phyloP scores from a whole-genome alignment of 2,329 filamentous ascomycete genomes.

The Monascus ruber region DNA sequence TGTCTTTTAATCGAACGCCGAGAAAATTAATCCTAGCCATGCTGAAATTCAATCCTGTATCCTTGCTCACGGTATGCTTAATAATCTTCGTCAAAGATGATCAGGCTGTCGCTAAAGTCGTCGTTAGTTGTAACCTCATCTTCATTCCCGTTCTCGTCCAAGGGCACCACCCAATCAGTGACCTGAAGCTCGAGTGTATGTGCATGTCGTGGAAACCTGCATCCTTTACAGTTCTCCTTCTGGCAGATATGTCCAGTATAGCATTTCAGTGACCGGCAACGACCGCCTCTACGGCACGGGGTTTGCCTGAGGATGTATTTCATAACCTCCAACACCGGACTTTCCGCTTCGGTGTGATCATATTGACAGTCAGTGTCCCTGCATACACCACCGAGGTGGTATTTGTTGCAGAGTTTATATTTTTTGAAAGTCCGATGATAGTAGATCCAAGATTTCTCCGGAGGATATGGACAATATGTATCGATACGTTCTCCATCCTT shows the following conservation, averaged over 20 bases:
- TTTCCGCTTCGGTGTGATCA: constrained; percentile 36
- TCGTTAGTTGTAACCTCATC: background rate
- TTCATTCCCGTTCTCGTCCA: constrained; percentile 5
- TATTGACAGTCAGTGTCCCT: constrained; percentile 27
- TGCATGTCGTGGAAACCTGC: constrained; percentile 16
- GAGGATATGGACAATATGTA: constrained; percentile 25
- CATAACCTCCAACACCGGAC: constrained; percentile 30
- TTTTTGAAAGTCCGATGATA: constrained; percentile 29
- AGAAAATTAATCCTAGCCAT: too few species aligned
- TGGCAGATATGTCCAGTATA: constrained; percentile 35
- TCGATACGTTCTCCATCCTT: constrained; percentile 38
- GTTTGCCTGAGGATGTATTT: constrained; percentile 34
- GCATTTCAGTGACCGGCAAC: constrained; percentile 35
- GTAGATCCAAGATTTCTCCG: constrained; percentile 23
- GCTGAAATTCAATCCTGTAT: too few species aligned
- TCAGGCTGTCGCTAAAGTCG: too few species aligned
- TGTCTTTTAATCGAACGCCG: too few species aligned
- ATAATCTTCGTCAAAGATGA: too few species aligned
- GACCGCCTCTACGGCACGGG: constrained; percentile 30
- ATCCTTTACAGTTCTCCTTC: constrained; percentile 20
- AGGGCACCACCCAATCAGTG: constrained; percentile 12
- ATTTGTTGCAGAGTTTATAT: constrained; percentile 40
- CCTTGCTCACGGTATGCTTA: too few species aligned
- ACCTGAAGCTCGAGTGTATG: constrained; percentile 16
- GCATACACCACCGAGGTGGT: constrained; percentile 35